Percentiles rank a stretch among this genome's conserved stretches.
Conservation (phyloP, 352 stramenopile species). For the Chrysophaeum taylorii region DNA sequence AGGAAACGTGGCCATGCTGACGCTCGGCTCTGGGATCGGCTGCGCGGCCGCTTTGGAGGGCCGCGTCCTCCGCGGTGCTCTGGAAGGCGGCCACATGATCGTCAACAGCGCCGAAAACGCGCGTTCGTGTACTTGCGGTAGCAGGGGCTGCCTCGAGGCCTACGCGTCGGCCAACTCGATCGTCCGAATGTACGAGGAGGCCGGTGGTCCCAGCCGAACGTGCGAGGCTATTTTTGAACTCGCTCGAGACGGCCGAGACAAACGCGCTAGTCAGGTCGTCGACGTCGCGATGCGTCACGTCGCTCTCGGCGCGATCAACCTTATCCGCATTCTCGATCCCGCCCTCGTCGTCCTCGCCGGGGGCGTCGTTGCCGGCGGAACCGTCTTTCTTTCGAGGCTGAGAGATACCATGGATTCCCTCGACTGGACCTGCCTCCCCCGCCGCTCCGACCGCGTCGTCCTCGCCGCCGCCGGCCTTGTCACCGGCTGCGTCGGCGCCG, state of each 20-base stretch:
- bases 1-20: not conserved
- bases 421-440: slow-evolving; percentile 1
- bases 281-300: not conserved
- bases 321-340: not conserved
- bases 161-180: slow-evolving; percentile 6
- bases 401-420: not conserved
- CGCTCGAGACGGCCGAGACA: not conserved
- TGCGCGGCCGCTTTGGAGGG: not conserved
- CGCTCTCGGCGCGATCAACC: slow-evolving; percentile 4
- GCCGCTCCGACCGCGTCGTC: not conserved
- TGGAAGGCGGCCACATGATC: slow-evolving; percentile 9
- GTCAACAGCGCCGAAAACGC: not conserved
- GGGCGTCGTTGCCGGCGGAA: not conserved
- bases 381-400: not conserved
- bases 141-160: slow-evolving; percentile 8
- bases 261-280: not conserved
- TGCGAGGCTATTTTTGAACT: not conserved
- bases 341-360: slow-evolving; percentile 4
- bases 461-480: not conserved
- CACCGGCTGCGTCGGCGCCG: not conserved
- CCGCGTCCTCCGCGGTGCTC: not conserved
- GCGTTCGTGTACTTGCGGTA: not conserved
- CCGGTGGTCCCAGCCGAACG: not conserved
- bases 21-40: slow-evolving; percentile 7
- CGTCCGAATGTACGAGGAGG: not conserved